Base-by-base conservation (phyloP, 257 asterid species). In the Fraxinus pennsylvanica region DNA sequence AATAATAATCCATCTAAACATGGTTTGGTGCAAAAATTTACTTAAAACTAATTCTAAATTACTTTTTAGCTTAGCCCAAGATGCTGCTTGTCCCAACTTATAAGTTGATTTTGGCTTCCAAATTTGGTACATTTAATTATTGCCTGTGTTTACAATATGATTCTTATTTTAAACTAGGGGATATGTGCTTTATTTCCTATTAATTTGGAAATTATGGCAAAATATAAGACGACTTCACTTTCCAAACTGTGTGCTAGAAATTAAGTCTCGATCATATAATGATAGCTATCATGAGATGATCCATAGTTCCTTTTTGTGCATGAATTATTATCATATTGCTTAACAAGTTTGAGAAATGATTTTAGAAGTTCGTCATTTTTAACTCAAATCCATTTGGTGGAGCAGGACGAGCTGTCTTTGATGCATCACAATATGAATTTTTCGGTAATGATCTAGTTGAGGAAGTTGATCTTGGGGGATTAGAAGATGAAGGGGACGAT, bases 341-440 rank as follows among this genome's bases (percentile, higher is more conserved):
- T 73, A n/a, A 71, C 10, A 13, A 78, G 15, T 30, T 30, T 65
- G 17, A 65, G 63, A 36, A 65, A 70, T 63, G 78, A 79, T 79
- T 17, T 77, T 59, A 72, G 67, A 61, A 41, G 82, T 79, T 74
- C 38, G 15, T 45, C 17, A 29, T 36, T 68, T 73, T 75, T 9
- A 10, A n/a, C 36, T 9, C 9, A 33, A 59, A 38, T 79, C 54
- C 68, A 30, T 47, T 81, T 39, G 59, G 61, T 66, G 80, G 43
- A 71, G 75, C 90, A 91, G 98, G 88, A 69, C 76, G 52, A 70
- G 83, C 90, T 33, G 78, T 87, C 75, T 96, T 96, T 81, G 98
- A 95, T 74, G 99, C 99, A 45, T 91, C 99, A 38, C 99, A 95
- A 79, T 95, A 95, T 84, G 98, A 88, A 17, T 96, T 96, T 85